A percentile compares a stretch with the other conserved stretches of the same genome.
Evolutionary conservation across 2,329 filamentous ascomycete genomes (phyloP).

Genomic region (Knufia petricola): DNA sequence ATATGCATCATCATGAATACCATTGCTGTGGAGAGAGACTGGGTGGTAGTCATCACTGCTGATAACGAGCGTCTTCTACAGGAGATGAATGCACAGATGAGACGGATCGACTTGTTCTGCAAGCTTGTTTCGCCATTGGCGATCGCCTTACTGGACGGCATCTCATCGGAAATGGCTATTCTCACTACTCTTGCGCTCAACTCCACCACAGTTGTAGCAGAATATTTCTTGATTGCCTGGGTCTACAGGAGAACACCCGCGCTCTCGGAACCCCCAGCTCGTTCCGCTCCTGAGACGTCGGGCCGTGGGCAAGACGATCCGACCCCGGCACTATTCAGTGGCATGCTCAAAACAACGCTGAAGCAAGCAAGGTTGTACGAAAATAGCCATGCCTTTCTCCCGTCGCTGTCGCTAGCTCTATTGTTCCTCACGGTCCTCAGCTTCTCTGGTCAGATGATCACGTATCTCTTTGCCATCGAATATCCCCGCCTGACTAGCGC

Average conservation of each 20-base stretch:
- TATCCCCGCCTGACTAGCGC: conserved; percentile 35
- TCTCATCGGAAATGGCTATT: conserved; percentile 38
- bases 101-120: conserved; percentile 49
- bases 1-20: conserved; percentile 54
- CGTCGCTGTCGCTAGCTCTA: conserved; percentile 42
- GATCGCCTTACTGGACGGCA: conserved; percentile 39
- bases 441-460: conserved; percentile 47
- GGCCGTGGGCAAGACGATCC: neutral
- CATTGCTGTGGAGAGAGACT: conserved; percentile 62
- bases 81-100: conserved; percentile 46
- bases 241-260: conserved; percentile 19
- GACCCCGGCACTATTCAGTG: neutral
- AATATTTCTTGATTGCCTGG: conserved; percentile 33
- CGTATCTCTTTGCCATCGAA: conserved; percentile 43
- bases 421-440: conserved; percentile 48
- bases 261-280: neutral
- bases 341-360: neutral
- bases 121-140: conserved; percentile 46
- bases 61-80: conserved; percentile 32
- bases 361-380: conserved; percentile 27
- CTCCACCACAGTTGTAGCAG: conserved; percentile 29
- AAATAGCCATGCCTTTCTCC: conserved; percentile 28
- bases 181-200: conserved; percentile 39
- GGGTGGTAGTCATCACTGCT: conserved; percentile 37
- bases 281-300: neutral